Conservation (phyloP, 2,329 filamentous ascomycete species). For the Chaetomiaceae sp. region DNA sequence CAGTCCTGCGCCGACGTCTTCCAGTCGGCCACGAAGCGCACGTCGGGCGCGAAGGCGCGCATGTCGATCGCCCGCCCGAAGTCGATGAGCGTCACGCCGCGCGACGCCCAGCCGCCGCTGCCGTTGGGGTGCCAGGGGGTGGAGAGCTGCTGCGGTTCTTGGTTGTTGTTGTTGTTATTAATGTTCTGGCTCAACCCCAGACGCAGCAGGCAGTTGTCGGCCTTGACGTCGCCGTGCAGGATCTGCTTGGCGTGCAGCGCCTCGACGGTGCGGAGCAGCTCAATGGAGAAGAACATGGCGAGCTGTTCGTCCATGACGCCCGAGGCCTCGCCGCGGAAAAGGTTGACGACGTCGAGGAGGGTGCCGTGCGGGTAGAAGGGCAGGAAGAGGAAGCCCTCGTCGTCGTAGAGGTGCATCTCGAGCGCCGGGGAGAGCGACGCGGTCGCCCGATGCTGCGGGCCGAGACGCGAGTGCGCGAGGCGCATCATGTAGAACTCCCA, state of each 20-base stretch:
- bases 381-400: constrained; percentile 85
- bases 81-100: constrained; percentile 84
- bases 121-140: constrained; percentile 68
- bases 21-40: constrained; percentile 94
- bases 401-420: constrained; percentile 84
- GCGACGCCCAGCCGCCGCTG: constrained; percentile 67
- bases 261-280: constrained; percentile 85
- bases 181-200: constrained; percentile 45
- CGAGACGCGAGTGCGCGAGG: constrained; percentile 69
- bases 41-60: constrained; percentile 68
- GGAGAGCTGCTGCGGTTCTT: constrained; percentile 40
- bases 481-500: constrained; percentile 99
- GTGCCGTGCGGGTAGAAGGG: constrained; percentile 87
- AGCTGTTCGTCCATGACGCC: constrained; percentile 83
- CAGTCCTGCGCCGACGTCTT: constrained; percentile 82
- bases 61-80: constrained; percentile 95
- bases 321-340: constrained; percentile 64
- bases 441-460: constrained; percentile 61
- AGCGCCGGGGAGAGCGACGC: constrained; percentile 77
- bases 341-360: constrained; percentile 88
- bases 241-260: constrained; percentile 72
- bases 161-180: constrained; percentile 26
- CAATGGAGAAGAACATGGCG: constrained; percentile 92
- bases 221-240: constrained; percentile 89
- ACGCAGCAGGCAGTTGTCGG: constrained; percentile 89